phyloP scores from a whole-genome alignment of 345 rosid genomes.

The Dovyalis caffra region DNA sequence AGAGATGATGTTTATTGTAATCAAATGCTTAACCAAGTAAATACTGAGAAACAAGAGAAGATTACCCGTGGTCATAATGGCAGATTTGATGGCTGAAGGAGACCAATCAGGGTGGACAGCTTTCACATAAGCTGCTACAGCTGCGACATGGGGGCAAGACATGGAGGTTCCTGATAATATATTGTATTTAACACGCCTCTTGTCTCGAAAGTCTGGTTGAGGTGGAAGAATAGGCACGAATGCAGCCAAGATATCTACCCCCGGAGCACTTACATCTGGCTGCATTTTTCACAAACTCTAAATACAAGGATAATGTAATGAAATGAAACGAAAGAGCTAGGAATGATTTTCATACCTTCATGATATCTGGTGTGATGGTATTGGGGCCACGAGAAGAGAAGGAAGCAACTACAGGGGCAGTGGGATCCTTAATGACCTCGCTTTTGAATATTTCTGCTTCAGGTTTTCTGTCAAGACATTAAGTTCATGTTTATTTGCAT shows the following conservation, averaged over 20 bases:
- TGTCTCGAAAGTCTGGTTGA: background rate
- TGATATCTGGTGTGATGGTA: background rate
- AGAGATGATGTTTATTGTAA: too few species aligned
- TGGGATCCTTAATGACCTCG: slow-evolving; percentile 5
- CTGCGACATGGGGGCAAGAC: slow-evolving; percentile 40
- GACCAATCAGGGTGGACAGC: slow-evolving; percentile 41
- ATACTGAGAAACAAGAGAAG: too few species aligned
- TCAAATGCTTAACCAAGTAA: too few species aligned
- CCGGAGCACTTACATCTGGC: slow-evolving; percentile 45
- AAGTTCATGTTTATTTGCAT: too few species aligned
- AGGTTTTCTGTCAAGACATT: slow-evolving; percentile 14
- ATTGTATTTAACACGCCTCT: slow-evolving; percentile 24
- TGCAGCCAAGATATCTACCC: slow-evolving; percentile 37
- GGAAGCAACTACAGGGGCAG: slow-evolving; percentile 9
- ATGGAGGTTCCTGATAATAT: slow-evolving; percentile 41
- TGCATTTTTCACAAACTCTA: slow-evolving; percentile 8
- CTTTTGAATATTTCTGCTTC: slow-evolving; percentile 20
- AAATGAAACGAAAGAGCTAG: too few species aligned
- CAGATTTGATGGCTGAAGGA: too few species aligned
- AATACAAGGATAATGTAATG: too few species aligned
- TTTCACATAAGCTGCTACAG: slow-evolving; percentile 6
- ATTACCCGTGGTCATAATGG: background rate
- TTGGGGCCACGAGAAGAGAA: slow-evolving; percentile 26
- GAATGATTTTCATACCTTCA: too few species aligned
- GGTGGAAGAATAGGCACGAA: background rate